Evolutionary conservation across 768 basidiomycete genomes (phyloP), one percentile per base, ranked within the genome.

Genomic region (Mycena olivaceomarginata): DNA sequence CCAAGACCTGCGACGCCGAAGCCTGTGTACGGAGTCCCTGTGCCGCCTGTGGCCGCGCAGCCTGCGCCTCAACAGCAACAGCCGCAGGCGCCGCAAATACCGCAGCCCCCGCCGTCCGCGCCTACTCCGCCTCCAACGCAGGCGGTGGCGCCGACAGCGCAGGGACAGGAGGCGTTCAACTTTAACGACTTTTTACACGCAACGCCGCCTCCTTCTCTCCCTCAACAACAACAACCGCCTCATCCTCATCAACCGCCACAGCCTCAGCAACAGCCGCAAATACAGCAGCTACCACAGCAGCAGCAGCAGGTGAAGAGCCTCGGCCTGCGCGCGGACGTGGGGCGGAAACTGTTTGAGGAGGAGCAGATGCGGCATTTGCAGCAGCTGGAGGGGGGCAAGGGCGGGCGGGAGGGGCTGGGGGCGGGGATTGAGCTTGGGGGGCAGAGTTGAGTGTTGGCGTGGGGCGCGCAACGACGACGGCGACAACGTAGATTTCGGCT

Each of bases 121-220:
- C 16, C 60, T 39, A 51, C 48, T 4, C 73, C 43, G 57, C 20
- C 9, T 18, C 72, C 46, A 31, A 53, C 60, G 3, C 70, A 48
- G 13, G 15, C 16, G 31, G 60, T 48, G 43, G 46, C 70, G 25
- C 53, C 53, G 40, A 7, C 20, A 4, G 31, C 25, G 82, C 84
- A 41, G 31, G 41, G 7, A n/a, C 51, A 53, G 51, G 11, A n/a
- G 43, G 25, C 25, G 25, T 94, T 95, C 85, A 93, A 94, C 82
- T 87, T 94, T 74, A 90, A 90, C 78, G 94, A 95, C 73, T 95
- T 92, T 82, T 91, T 95, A 81, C 92, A 95, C 79, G 92, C 93
- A 46, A 94, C 94, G 37, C 93, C 93, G 16, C 92, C 93, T 4
- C 92, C 93, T 7, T 86, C 89, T 15, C 83, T 46, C 45, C 10